A percentile compares a stretch with the other conserved stretches of the same genome.
Conservation (phyloP, 352 stramenopile species). For the Phytophthora aleatoria region DNA sequence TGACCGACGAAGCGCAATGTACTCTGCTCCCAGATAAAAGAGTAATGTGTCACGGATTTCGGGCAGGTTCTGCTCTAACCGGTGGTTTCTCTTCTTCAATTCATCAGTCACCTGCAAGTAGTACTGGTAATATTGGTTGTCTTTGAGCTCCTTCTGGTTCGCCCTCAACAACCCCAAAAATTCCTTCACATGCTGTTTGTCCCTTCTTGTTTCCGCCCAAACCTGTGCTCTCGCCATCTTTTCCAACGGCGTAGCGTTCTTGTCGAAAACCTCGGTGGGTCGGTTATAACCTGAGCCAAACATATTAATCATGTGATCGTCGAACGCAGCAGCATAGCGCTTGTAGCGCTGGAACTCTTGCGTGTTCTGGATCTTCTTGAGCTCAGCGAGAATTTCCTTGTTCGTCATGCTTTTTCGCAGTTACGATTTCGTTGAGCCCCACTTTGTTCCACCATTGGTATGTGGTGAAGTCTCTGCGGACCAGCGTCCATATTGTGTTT, state of each 20-base stretch:
- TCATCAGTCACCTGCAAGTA: not conserved
- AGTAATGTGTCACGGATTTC: too few relatives aligned
- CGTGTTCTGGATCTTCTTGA: not conserved
- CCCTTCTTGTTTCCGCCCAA: not conserved
- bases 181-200: not conserved
- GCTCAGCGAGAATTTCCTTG: not conserved
- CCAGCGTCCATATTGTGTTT: not conserved
- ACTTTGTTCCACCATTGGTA: not conserved
- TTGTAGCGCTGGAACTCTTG: not conserved
- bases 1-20: too few relatives aligned
- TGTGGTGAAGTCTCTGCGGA: not conserved
- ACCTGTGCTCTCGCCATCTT: not conserved
- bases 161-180: not conserved
- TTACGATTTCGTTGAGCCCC: too few relatives aligned
- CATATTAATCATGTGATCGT: not conserved
- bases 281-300: not conserved
- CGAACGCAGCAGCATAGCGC: not conserved
- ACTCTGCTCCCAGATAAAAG: too few relatives aligned
- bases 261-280: not conserved
- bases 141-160: not conserved
- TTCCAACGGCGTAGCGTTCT: not conserved
- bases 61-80: too few relatives aligned
- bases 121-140: not conserved
- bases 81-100: not conserved
- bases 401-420: not conserved